Percentiles rank a stretch among this genome's conserved stretches.
Evolutionary conservation across 2,329 filamentous ascomycete genomes (phyloP).

Genomic region (Aspergillus sp.): DNA sequence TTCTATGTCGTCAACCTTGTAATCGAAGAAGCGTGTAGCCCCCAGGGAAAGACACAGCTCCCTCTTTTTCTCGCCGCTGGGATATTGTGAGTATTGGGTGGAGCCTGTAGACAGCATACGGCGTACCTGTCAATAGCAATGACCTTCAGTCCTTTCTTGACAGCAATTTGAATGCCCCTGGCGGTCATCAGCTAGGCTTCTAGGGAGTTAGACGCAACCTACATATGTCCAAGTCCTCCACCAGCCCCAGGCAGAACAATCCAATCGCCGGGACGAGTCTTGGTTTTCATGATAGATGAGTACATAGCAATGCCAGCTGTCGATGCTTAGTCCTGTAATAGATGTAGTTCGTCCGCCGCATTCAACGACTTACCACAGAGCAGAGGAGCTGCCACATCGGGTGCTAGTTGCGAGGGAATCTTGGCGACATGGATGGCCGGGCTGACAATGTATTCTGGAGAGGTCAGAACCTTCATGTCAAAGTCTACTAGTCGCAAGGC

Average conservation of each 20-base stretch:
- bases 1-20: conserved; percentile 37
- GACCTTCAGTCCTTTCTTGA: conserved; percentile 35
- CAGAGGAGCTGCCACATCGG: conserved; percentile 35
- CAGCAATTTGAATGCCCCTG: conserved; percentile 39
- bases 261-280: conserved; percentile 33
- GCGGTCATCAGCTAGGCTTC: not conserved
- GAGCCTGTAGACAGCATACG: not conserved
- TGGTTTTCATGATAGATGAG: conserved; percentile 39
- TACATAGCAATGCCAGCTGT: conserved; percentile 40
- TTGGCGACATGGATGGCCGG: conserved; percentile 36
- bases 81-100: not conserved
- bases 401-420: conserved; percentile 31
- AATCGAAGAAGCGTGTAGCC: conserved; percentile 35
- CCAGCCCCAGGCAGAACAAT: conserved; percentile 37
- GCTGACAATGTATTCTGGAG: conserved; percentile 34
- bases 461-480: not conserved
- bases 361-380: conserved; percentile 31
- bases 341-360: not conserved
- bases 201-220: conserved; percentile 1
- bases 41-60: conserved; percentile 34
- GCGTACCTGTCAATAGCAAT: conserved; percentile 38
- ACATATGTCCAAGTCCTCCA: conserved; percentile 42
- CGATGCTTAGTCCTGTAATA: not conserved
- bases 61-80: conserved; percentile 33
- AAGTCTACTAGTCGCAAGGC: not conserved